Percentiles rank a stretch among this genome's conserved stretches.
Conservation (phyloP, 768 basidiomycete genomes). For the Boletales sp. region DNA sequence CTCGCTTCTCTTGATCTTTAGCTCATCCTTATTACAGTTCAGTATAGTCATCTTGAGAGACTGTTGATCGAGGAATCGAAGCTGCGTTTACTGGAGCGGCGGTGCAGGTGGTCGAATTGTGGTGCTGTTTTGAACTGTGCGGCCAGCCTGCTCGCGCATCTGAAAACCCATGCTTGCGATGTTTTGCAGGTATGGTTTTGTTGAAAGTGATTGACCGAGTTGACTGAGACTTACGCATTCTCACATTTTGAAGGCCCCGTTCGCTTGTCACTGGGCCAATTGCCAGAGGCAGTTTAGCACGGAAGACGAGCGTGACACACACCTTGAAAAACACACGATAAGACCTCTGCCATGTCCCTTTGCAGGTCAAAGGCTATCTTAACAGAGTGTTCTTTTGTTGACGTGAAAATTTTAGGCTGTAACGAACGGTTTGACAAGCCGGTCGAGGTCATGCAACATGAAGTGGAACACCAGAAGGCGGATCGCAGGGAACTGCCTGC, state of each 20-base stretch:
- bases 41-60: conserved; percentile 35
- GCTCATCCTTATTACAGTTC: conserved; percentile 37
- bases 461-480: conserved; percentile 34
- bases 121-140: conserved; percentile 51
- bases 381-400: conserved; percentile 4
- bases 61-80: conserved; percentile 46
- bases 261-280: conserved; percentile 52
- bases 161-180: conserved; percentile 37
- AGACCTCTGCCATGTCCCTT: conserved; percentile 29
- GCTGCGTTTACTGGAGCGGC: conserved; percentile 42
- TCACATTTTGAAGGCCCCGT: conserved; percentile 30
- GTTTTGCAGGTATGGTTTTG: conserved; percentile 23
- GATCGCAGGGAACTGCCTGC: conserved; percentile 9
- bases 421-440: conserved; percentile 44
- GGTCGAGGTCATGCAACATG: conserved; percentile 48
- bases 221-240: neutral
- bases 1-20: conserved; percentile 17
- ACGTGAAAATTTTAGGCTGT: conserved; percentile 44
- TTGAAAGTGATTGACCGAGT: neutral
- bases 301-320: conserved; percentile 37
- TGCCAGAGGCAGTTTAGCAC: conserved; percentile 46
- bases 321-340: conserved; percentile 49
- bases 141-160: conserved; percentile 47
- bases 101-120: conserved; percentile 63
- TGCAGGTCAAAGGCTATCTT: conserved; percentile 38